Evolutionary conservation across 2,329 filamentous ascomycete genomes (phyloP), one percentile per base, ranked within the genome.

Genomic region (Coniochaeta ligniaria): DNA sequence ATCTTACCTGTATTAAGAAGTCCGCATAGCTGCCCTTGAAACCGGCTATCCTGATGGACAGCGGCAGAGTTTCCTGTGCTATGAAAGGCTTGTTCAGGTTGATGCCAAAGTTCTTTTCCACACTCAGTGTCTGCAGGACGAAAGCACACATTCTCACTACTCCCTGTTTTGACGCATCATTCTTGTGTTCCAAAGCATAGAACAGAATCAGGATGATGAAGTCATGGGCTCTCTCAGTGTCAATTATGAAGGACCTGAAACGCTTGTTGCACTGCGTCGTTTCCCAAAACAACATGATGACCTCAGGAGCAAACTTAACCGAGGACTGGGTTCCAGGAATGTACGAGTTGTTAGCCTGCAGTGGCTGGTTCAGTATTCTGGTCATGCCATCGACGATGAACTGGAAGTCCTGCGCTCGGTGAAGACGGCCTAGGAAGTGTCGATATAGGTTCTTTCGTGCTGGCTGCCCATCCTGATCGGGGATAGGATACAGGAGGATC

Each of bases 81-180:
- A 92, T 88, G 67, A 99, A 98, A 17, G 80, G 82, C 74, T 92
- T 93, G 75, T 97, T 98, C 58, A 99, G 80, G 67, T 92, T 94
- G 70, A 89, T 85, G 33, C 92, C 94, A 74, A 98, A 98, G 64
- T 90, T 92, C 60, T 89, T 84, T 74, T 98, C 95, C 2, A 96
- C 92, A 69, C 94, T 98, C 69, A 99, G 78, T 0, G 95, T 98
- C 74, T 99, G 95, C 45, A 99, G 77, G 50, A 98, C 83, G 72
- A 99, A 98, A n/a, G 96, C 88, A 74, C 95, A 97, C 92, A 98
- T 97, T 60, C 95, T 85, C 28, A 98, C 91, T 1, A 97, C 82
- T 0, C 95, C 95, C 73, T 97, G 93, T 72, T 94, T 96, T 1
- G 92, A 87, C 22, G 89, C 79, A 69, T 98, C 94, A 47, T 86